Base-by-base conservation (phyloP, 2,329 filamentous ascomycete genomes). In the Penicillium sp. region DNA sequence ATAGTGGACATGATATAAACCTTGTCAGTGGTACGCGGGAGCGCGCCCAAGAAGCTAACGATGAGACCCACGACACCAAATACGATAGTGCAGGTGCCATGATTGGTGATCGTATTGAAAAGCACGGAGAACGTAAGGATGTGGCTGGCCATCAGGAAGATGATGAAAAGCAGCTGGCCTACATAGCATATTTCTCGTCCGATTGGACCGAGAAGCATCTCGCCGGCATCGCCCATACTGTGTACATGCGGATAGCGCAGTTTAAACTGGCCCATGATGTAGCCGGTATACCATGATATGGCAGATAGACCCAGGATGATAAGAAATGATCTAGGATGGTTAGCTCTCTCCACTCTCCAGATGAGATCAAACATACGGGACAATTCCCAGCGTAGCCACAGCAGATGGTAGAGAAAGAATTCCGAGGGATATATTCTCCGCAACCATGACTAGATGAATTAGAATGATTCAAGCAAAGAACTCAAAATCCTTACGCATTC, bases 101-200 rank as follows among this genome's bases (percentile, higher is more conserved):
- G 71, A 3, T 74, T 61, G 5, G 77, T 77, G 32, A 85, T 66
- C 36, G 72, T 76, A 48, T 77, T 77, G 56, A 84, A 74, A 52
- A 80, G 78, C 50, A 84, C 80, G 15, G 73, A 73, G 45, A 83
- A 83, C 0, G 79, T 82, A 41, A 84, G 65, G 41, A 82, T 71
- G 60, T 85, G 82, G 9, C 79, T 81, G 30, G 74, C 79, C 59
- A 81, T 77, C 46, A 82, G 73, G 64, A 85, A 82, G 44, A 80
- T 66, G 30, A 84, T 67, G 57, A 84, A 76, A 8, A 84, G 61
- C 3, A 73, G 61, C 47, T 82, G 79, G 48, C 75, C 78, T 45
- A 68, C 61, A 23, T 76, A 79, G 30, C 81, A 68, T 18, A 85
- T 44, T 55, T 81, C 76, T 44, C 77, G 74, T 1, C 77, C 79